phyloP scores from a whole-genome alignment of 805 yeast genomes.

The Yarrowia sp. region DNA sequence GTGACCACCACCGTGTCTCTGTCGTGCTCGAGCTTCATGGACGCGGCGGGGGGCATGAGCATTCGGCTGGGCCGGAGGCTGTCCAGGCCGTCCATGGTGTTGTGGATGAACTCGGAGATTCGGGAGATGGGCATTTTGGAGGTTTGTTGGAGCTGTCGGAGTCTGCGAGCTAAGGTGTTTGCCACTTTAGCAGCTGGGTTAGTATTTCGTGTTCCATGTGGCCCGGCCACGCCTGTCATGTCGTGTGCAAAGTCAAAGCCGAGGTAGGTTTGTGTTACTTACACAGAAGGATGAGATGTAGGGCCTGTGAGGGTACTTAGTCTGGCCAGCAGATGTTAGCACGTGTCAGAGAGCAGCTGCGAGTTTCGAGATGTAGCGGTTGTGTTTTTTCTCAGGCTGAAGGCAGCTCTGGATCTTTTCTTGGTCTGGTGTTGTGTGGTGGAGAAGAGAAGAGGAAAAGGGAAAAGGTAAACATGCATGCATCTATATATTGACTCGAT shows the following conservation, averaged over 20 bases:
- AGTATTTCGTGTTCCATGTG: not conserved
- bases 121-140: slow-evolving; percentile 8
- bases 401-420: slow-evolving; percentile 20
- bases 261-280: not conserved
- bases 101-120: not conserved
- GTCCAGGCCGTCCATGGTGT: slow-evolving; percentile 15
- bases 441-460: slow-evolving; percentile 5
- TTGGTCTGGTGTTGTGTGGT: slow-evolving; percentile 1
- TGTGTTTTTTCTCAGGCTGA: slow-evolving; percentile 22
- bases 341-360: too few relatives aligned
- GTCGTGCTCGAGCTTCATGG: slow-evolving; percentile 22
- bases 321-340: slow-evolving; percentile 21
- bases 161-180: not conserved
- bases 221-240: slow-evolving; percentile 10
- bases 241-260: slow-evolving; percentile 20
- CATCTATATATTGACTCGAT: slow-evolving; percentile 5
- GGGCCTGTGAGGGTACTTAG: not conserved
- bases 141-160: not conserved
- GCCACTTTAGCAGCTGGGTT: slow-evolving; percentile 9
- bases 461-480: slow-evolving; percentile 22
- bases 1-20: slow-evolving; percentile 70
- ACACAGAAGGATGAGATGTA: not conserved
- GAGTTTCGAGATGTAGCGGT: not conserved
- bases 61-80: slow-evolving; percentile 19
- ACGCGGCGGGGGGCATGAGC: slow-evolving; percentile 11